A percentile compares a stretch with the other conserved stretches of the same genome.
phyloP scores from a whole-genome alignment of 2,329 filamentous ascomycete species.

The Ophiostoma montium region DNA sequence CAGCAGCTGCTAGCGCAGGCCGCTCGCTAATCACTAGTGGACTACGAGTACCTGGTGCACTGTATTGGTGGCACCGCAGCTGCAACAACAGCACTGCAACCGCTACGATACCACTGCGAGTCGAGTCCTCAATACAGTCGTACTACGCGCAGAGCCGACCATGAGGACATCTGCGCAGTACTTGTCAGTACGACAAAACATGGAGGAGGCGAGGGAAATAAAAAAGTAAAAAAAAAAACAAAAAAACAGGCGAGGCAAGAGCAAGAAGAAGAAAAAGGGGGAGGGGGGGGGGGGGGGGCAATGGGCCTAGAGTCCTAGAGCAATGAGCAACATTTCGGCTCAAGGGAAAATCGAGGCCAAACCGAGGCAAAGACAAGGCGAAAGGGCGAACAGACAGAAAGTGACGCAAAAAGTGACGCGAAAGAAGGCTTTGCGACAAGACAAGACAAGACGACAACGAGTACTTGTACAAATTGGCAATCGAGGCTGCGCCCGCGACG shows the following conservation, averaged over 20 bases:
- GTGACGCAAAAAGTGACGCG: no score
- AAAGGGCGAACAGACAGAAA: background rate
- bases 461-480: no score
- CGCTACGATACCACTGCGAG: no score
- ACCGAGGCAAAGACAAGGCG: background rate
- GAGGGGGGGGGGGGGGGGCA: background rate
- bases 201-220: background rate
- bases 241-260: background rate
- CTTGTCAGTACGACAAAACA: slow-evolving; percentile 13
- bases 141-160: no score
- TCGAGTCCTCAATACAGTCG: no score
- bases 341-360: background rate
- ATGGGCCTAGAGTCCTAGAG: background rate
- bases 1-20: no score
- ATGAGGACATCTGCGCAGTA: slow-evolving; percentile 16
- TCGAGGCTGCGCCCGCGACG: background rate
- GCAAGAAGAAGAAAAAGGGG: background rate
- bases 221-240: background rate
- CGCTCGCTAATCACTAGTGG: no score
- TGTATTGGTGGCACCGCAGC: no score
- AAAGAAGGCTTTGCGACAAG: no score
- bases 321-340: background rate
- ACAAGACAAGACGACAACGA: no score
- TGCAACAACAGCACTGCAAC: no score
- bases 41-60: no score